These are phyloP conservation scores for Avicennia marina DNA, from an alignment of 257 asterid genomes.

Conservation along the genomic window DNA sequence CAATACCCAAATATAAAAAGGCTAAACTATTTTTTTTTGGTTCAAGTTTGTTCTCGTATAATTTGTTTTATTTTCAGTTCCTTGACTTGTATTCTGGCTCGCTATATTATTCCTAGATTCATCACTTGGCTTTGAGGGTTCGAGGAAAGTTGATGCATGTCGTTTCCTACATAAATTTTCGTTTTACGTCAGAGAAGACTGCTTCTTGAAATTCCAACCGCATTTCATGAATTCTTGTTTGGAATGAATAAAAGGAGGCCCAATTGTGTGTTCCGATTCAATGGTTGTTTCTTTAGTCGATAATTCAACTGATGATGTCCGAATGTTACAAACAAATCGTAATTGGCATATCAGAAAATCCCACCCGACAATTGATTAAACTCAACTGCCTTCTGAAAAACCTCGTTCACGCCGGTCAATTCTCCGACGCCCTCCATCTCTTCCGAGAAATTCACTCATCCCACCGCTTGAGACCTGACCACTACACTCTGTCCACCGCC, in stretches of 20 bases:
- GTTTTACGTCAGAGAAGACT: too few relatives aligned
- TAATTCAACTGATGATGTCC: slow-evolving; percentile 10
- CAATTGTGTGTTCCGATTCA: neutral
- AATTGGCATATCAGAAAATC: slow-evolving; percentile 18
- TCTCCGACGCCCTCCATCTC: slow-evolving; percentile 40
- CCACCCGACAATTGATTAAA: slow-evolving; percentile 38
- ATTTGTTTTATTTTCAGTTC: too few relatives aligned
- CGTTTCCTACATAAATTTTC: too few relatives aligned
- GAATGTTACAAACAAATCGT: slow-evolving; percentile 19
- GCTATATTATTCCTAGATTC: too few relatives aligned
- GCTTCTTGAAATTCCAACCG: neutral
- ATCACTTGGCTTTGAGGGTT: too few relatives aligned
- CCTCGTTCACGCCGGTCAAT: slow-evolving; percentile 38
- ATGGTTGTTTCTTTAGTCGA: neutral
- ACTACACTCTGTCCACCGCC: slow-evolving; percentile 70
- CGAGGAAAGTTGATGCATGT: too few relatives aligned
- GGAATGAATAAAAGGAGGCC: neutral
- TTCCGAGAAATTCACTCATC: slow-evolving; percentile 54
- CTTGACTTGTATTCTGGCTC: too few relatives aligned
- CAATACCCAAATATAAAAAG: too few relatives aligned
- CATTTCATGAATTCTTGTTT: neutral
- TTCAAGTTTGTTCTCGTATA: too few relatives aligned
- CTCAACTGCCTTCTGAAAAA: slow-evolving; percentile 50
- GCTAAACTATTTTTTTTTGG: too few relatives aligned
- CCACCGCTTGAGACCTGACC: slow-evolving; percentile 55